Conservation (phyloP, 1,284 basidiomycete species). For the Lignosus rhinocerotis region DNA sequence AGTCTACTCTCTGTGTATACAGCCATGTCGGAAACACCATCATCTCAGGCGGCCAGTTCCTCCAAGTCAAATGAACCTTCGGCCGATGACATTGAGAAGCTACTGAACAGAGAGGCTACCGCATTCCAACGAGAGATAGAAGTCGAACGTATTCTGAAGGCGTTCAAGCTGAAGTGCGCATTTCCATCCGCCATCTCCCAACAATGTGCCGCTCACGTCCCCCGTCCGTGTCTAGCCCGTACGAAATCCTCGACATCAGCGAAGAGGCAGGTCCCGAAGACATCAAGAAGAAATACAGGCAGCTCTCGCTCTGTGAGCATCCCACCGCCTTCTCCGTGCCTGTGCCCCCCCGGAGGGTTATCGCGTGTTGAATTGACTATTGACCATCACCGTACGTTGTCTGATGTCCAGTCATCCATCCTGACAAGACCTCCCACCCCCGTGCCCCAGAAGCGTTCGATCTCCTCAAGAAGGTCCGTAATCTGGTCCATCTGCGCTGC, state of each 20-base stretch:
- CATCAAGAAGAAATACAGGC: conserved; percentile 79
- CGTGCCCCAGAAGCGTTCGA: conserved; percentile 84
- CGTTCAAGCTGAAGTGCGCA: conserved; percentile 82
- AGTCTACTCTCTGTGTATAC: not conserved
- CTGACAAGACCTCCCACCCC: conserved; percentile 79
- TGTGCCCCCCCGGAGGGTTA: not conserved
- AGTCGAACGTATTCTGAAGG: conserved; percentile 82
- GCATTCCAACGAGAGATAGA: conserved; percentile 82
- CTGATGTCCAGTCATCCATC: conserved; percentile 73
- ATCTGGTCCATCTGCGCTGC: not conserved
- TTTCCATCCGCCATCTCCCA: not conserved
- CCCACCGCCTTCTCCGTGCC: conserved; percentile 13
- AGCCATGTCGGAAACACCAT: conserved; percentile 24
- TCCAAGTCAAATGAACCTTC: conserved; percentile 21
- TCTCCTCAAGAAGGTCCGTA: conserved; percentile 76
- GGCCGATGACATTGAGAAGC: conserved; percentile 65
- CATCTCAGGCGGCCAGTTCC: conserved; percentile 13
- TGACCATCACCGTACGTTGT: conserved; percentile 41
- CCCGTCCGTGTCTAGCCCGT: conserved; percentile 51
- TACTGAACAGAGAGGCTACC: conserved; percentile 76
- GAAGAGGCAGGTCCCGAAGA: conserved; percentile 65
- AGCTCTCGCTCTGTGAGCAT: conserved; percentile 75
- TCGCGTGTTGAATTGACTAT: conserved; percentile 16
- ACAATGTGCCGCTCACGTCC: conserved; percentile 1
- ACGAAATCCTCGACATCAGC: conserved; percentile 74